A percentile compares a stretch with the other conserved stretches of the same genome.
Conservation (phyloP, 345 rosid genomes). For the Pistacia integerrima region DNA sequence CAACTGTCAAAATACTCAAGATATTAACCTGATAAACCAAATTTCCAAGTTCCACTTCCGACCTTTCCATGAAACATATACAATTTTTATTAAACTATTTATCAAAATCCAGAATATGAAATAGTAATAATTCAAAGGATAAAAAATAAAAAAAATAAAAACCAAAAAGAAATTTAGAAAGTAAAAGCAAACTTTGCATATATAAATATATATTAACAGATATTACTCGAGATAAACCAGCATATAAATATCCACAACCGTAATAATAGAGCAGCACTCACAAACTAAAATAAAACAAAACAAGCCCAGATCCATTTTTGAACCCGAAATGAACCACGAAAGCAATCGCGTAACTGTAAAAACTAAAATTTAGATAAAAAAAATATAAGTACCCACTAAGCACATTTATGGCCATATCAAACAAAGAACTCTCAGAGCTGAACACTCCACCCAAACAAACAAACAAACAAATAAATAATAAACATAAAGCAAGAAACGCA, state of each 20-base stretch:
- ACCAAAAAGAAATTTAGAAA: not conserved
- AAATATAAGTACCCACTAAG: constrained; percentile 14
- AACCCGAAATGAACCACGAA: constrained; percentile 22
- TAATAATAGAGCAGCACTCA: not conserved
- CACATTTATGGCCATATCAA: constrained; percentile 29
- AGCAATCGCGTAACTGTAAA: constrained; percentile 5
- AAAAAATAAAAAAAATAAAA: not conserved
- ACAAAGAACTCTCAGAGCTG: constrained; percentile 3
- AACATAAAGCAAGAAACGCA: constrained; percentile 6
- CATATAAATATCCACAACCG: not conserved
- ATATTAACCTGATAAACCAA: not conserved
- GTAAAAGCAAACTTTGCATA: not conserved
- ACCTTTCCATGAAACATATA: not conserved
- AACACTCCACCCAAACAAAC: not conserved
- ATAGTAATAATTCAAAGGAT: not conserved
- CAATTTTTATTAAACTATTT: not conserved
- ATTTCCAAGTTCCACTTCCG: not conserved
- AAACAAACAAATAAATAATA: not conserved
- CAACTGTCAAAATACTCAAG: not conserved
- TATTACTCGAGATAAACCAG: not conserved
- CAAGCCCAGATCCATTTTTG: constrained; percentile 38
- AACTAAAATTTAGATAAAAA: not conserved
- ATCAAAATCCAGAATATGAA: constrained; percentile 8
- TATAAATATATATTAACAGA: not conserved
- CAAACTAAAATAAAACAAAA: not conserved